Conservation (phyloP, 768 basidiomycete genomes). For the Hygrophoropsis aurantiaca region DNA sequence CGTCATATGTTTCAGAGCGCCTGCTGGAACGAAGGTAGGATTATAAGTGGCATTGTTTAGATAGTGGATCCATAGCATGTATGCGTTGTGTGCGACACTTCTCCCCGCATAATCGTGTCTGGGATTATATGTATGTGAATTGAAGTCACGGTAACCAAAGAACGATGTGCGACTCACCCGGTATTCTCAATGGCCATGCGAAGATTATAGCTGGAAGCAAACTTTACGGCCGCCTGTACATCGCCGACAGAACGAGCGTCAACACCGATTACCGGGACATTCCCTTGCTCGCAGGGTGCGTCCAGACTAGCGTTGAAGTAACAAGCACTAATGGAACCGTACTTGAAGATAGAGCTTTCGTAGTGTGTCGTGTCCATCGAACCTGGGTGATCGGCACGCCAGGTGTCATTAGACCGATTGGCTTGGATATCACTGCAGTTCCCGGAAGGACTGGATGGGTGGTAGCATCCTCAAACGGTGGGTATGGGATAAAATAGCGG, state of each 20-base stretch:
- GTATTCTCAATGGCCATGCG: conserved; percentile 23
- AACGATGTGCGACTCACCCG: conserved; percentile 15
- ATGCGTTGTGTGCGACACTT: conserved; percentile 31
- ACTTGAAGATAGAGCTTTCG: conserved; percentile 34
- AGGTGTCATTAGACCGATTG: conserved; percentile 31
- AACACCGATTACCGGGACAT: conserved; percentile 19
- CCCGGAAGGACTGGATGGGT: conserved; percentile 26
- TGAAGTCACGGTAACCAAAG: background rate
- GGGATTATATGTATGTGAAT: background rate
- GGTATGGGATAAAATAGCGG: conserved; percentile 41
- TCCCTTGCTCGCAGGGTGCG: conserved; percentile 19
- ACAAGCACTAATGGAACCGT: conserved; percentile 44
- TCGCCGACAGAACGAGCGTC: conserved; percentile 17
- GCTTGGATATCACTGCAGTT: conserved; percentile 32
- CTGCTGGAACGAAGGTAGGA: conserved; percentile 26
- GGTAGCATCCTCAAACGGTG: conserved; percentile 41
- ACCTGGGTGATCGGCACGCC: conserved; percentile 42
- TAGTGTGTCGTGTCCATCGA: conserved; percentile 35
- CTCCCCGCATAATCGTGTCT: conserved; percentile 38
- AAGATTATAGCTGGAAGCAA: conserved; percentile 15
- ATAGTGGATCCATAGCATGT: conserved; percentile 38
- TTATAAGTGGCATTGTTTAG: conserved; percentile 33
- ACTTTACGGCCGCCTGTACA: conserved; percentile 18
- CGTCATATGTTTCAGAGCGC: conserved; percentile 16
- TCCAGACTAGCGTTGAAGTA: conserved; percentile 30